These are phyloP conservation scores for Trichoderma harzianum DNA, from an alignment of 2,329 filamentous ascomycete genomes.

Conservation along the genomic window DNA sequence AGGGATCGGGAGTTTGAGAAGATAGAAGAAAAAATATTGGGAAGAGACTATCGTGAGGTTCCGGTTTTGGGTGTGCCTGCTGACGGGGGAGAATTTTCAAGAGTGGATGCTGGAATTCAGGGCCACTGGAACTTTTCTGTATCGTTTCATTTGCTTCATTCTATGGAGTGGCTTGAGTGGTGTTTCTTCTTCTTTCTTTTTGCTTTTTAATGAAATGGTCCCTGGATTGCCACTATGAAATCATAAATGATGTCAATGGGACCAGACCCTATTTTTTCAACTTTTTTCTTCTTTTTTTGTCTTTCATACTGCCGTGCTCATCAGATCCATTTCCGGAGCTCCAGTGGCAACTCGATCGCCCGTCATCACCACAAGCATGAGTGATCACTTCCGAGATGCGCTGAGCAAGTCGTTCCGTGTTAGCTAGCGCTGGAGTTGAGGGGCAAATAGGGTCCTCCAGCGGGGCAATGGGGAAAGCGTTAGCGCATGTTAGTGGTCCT, in stretches of 20 bases:
- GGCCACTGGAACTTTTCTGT: not conserved
- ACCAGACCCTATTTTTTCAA: not conserved
- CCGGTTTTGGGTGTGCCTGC: not conserved
- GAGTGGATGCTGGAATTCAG: conserved; percentile 3
- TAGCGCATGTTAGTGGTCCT: not conserved
- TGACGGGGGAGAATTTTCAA: conserved; percentile 4
- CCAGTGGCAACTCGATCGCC: conserved; percentile 2
- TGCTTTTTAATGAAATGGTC: not conserved
- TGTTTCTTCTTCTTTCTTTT: not conserved
- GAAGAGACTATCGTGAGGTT: conserved; percentile 13
- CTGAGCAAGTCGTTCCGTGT: not conserved
- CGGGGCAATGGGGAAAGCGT: not conserved
- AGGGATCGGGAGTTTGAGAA: not conserved
- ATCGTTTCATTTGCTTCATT: not conserved
- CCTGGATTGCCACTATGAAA: not conserved
- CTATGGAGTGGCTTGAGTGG: no score
- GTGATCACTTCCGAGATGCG: not conserved
- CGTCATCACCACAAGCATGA: not conserved
- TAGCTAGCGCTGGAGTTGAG: not conserved
- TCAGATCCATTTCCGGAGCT: not conserved
- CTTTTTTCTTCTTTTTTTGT: not conserved
- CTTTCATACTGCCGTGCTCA: not conserved
- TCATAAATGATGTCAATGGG: not conserved
- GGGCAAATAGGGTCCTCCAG: conserved; percentile 1
- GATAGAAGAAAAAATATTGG: not conserved